These are phyloP conservation scores for Aschersonia sp. DNA, from an alignment of 2,329 filamentous ascomycete species.

Conservation along the genomic window DNA sequence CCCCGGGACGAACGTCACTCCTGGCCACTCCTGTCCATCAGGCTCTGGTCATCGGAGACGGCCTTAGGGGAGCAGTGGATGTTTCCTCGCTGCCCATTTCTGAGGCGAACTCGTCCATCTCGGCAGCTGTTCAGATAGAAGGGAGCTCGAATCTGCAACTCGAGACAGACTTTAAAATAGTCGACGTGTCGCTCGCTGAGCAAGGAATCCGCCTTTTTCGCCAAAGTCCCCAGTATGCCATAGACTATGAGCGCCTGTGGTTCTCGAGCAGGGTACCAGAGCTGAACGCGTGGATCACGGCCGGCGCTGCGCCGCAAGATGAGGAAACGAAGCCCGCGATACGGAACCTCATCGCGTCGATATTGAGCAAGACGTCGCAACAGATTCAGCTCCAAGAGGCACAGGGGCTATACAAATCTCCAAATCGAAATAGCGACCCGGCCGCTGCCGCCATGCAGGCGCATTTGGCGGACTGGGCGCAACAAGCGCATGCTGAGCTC, in stretches of 20 bases:
- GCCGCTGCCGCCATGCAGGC: not conserved
- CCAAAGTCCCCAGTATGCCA: slow-evolving; percentile 52
- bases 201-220: slow-evolving; percentile 54
- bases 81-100: slow-evolving; percentile 27
- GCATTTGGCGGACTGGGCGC: slow-evolving; percentile 55
- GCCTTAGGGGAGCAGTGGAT: slow-evolving; percentile 51
- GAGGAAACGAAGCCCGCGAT: slow-evolving; percentile 49
- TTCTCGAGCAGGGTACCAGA: slow-evolving; percentile 53
- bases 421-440: slow-evolving; percentile 18
- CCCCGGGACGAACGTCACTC: slow-evolving; percentile 47
- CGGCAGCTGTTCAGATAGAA: slow-evolving; percentile 43
- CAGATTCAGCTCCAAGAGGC: slow-evolving; percentile 36
- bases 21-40: slow-evolving; percentile 76
- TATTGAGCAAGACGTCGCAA: slow-evolving; percentile 41
- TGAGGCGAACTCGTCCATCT: slow-evolving; percentile 26
- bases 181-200: slow-evolving; percentile 50
- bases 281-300: slow-evolving; percentile 51
- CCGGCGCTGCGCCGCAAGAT: slow-evolving; percentile 24
- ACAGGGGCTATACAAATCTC: slow-evolving; percentile 16
- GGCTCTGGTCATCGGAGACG: slow-evolving; percentile 59
- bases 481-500: slow-evolving; percentile 69
- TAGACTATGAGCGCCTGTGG: slow-evolving; percentile 62
- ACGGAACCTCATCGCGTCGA: slow-evolving; percentile 48
- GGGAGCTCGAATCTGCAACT: slow-evolving; percentile 23
- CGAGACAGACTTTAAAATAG: slow-evolving; percentile 31